Evolutionary conservation across 208 protist species (phyloP), one percentile per base, ranked within the genome.

Genomic region (Trypanosoma theileri): DNA sequence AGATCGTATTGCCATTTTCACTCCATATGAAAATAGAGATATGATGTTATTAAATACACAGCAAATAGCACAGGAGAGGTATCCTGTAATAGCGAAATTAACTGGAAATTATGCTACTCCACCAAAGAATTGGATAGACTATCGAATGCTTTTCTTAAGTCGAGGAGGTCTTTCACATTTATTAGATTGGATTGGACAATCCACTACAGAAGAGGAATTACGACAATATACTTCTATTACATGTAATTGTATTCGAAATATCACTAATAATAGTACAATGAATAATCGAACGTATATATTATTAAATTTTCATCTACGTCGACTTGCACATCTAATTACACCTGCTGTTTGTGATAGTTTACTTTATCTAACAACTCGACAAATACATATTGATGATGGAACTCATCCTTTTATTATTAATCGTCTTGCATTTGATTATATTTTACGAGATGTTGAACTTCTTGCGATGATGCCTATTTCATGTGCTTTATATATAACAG

Each of bases 41-140:
- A 57, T 70, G 12, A 58, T 92, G 31, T 74, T 94, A 46, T 42
- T 71, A 24, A 91, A 91, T 71, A 64, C 86, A 14, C 53, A 87
- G 28, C 64, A 44, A 8, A 26, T n/a, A 13, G 1, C 16, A n/a
- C 42, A 40, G 1, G 62, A 58, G 17, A 55, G 35, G 2, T 70
- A 48, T 57, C 79, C 84, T 16, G 72, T 89, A 12, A 50, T 88
- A 31, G 86, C 89, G 40, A 91, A 89, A 68, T 69, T 92, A 22
- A 71, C 81, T 16, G 89, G 89, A 24, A 79, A 79, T 22, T 88
- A 91, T 66, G 75, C 82, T 3, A 61, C 73, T n/a, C 79, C 83
- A 53, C 89, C 89, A 7, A 78, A 85, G 57, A 71, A 70, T 45
- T 89, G 84, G 86, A 77, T 92, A 14, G 79, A 92, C 77, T 95